A percentile compares a stretch with the other conserved stretches of the same genome.
phyloP scores from a whole-genome alignment of 2,329 filamentous ascomycete species.

The Nigrograna mackinnonii region DNA sequence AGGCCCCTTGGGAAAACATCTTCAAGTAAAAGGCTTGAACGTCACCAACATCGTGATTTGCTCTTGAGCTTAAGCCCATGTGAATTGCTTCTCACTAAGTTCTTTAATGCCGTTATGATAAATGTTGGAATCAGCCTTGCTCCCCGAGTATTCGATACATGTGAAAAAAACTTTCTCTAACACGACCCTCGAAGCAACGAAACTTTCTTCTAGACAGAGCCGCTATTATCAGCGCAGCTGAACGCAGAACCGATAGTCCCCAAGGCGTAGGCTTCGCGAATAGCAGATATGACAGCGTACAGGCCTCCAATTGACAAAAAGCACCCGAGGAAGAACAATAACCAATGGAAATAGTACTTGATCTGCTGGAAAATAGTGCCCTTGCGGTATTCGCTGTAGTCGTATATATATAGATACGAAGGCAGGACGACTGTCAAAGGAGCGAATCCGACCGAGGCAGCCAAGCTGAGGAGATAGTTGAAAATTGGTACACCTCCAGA shows the following conservation, averaged over 20 bases:
- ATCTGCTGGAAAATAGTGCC: conserved; percentile 34
- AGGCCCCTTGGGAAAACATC: no score
- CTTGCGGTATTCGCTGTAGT: conserved; percentile 45
- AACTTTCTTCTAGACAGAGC: neutral
- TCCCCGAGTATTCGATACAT: no score
- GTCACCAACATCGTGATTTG: no score
- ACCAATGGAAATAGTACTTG: conserved; percentile 43
- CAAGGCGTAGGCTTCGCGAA: conserved; percentile 53
- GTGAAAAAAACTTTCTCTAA: no score
- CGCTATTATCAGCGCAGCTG: conserved; percentile 16
- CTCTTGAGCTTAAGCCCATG: no score
- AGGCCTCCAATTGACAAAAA: conserved; percentile 53
- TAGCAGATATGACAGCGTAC: conserved; percentile 51
- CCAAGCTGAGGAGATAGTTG: conserved; percentile 52
- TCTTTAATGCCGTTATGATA: no score
- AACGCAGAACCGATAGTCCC: conserved; percentile 44
- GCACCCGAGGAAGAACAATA: conserved; percentile 45
- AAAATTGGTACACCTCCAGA: conserved; percentile 57
- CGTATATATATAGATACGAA: conserved; percentile 54
- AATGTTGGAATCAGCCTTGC: no score
- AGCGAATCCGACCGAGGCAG: conserved; percentile 53
- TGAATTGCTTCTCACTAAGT: no score
- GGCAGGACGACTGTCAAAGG: conserved; percentile 52
- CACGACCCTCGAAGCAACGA: no score
- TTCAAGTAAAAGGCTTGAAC: no score